A percentile compares a stretch with the other conserved stretches of the same genome.
Conservation (phyloP, 140 eudicot genomes). For the Senecio squalidus region DNA sequence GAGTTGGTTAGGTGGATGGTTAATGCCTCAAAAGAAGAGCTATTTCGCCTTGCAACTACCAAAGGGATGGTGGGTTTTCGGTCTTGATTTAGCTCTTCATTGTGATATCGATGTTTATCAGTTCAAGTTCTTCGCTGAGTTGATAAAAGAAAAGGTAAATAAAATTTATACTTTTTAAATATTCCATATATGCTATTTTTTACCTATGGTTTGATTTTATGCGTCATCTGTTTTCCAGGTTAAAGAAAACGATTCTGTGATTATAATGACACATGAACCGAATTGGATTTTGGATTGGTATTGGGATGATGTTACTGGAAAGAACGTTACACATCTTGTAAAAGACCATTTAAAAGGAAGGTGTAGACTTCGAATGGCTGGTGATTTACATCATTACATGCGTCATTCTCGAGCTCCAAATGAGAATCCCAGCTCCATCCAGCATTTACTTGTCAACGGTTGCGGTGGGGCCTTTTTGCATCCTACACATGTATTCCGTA, state of each 20-base stretch:
- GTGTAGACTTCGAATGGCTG: conserved; percentile 88
- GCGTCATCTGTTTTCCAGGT: conserved; percentile 45
- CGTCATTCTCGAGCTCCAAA: conserved; percentile 84
- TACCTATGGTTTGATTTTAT: neutral
- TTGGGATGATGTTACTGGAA: conserved; percentile 87
- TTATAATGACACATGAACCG: conserved; percentile 97
- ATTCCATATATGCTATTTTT: neutral
- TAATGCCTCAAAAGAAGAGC: conserved; percentile 98
- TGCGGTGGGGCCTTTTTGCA: conserved; percentile 99
- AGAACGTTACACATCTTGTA: conserved; percentile 73
- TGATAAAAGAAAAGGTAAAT: conserved; percentile 75
- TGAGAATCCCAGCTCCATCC: conserved; percentile 73
- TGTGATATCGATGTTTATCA: conserved; percentile 92
- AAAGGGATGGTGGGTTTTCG: conserved; percentile 97
- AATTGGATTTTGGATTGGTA: conserved; percentile 98
- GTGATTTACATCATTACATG: conserved; percentile 97
- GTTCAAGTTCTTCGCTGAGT: conserved; percentile 86
- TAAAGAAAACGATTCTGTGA: conserved; percentile 80
- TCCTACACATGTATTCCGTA: conserved; percentile 88
- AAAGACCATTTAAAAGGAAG: conserved; percentile 81
- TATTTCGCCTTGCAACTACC: conserved; percentile 93
- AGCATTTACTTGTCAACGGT: conserved; percentile 95
- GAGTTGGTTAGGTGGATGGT: conserved; percentile 99
- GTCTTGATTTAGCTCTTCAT: conserved; percentile 96
- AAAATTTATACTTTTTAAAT: neutral